Evolutionary conservation across 106 monocot species (phyloP).

Genomic region (Narthecium ossifragum): DNA sequence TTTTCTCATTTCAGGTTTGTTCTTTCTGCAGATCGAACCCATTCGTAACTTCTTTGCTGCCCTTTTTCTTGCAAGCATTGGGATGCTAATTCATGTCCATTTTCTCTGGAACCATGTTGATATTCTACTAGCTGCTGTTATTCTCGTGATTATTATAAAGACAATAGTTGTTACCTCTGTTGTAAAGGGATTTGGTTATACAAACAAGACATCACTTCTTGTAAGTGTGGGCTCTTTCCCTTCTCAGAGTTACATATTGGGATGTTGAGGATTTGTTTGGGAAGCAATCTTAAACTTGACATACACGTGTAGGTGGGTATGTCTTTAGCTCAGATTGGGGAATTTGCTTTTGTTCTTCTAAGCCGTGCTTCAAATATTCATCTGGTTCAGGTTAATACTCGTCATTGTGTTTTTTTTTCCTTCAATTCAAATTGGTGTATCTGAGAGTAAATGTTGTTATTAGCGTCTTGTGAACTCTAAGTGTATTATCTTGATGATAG

Average conservation of each 20-base stretch:
- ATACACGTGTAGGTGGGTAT: constrained; percentile 71
- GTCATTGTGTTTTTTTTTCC: background rate
- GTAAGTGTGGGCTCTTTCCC: constrained; percentile 23
- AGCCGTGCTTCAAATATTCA: constrained; percentile 92
- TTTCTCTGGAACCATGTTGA: constrained; percentile 99
- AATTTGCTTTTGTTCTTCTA: constrained; percentile 96
- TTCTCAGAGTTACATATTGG: background rate
- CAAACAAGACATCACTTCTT: constrained; percentile 80
- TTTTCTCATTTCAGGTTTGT: constrained; percentile 57
- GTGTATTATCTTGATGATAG: too few species aligned
- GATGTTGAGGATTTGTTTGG: background rate
- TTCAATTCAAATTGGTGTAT: background rate
- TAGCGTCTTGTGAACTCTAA: too few species aligned
- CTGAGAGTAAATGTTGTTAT: too few species aligned
- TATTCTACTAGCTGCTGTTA: constrained; percentile 80
- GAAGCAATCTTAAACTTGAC: background rate
- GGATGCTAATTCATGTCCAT: constrained; percentile 92
- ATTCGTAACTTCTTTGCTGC: constrained; percentile 97
- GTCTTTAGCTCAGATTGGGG: constrained; percentile 96
- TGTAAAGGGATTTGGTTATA: constrained; percentile 87
- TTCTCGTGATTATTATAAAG: constrained; percentile 81
- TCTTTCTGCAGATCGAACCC: constrained; percentile 92
- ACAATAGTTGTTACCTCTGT: constrained; percentile 59
- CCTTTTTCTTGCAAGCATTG: constrained; percentile 92
- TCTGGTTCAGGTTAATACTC: constrained; percentile 49